phyloP scores from a whole-genome alignment of 306 rosid genomes.

The Urtica urens region DNA sequence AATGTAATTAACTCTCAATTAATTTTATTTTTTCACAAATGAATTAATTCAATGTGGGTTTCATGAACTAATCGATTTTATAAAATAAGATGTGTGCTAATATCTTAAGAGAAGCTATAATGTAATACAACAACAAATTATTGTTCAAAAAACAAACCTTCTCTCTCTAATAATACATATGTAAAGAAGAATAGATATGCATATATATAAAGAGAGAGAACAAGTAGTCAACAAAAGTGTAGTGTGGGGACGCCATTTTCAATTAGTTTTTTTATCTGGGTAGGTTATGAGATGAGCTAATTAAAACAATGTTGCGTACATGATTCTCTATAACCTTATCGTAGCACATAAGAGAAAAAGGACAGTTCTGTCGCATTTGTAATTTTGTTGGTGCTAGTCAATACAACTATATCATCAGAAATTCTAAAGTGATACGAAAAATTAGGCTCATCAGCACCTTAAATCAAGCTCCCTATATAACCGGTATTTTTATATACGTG shows the following conservation, averaged over 20 bases:
- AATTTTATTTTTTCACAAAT: no score
- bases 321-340: not conserved
- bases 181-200: not conserved
- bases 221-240: not conserved
- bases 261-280: slow-evolving; percentile 4
- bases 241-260: slow-evolving; percentile 3
- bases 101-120: no score
- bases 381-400: no score
- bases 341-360: not conserved
- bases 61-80: no score
- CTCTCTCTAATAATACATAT: no score
- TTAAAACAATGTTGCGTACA: not conserved
- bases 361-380: slow-evolving; percentile 9
- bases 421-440: not conserved
- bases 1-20: no score
- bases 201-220: not conserved
- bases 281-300: slow-evolving; percentile 11
- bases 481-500: not conserved
- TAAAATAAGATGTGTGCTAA: no score
- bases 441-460: slow-evolving; percentile 7
- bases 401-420: not conserved
- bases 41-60: no score
- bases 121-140: no score
- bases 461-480: not conserved
- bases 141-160: no score